These are phyloP conservation scores for Aschersonia sp. DNA, from an alignment of 2,329 filamentous ascomycete species.

Conservation along the genomic window DNA sequence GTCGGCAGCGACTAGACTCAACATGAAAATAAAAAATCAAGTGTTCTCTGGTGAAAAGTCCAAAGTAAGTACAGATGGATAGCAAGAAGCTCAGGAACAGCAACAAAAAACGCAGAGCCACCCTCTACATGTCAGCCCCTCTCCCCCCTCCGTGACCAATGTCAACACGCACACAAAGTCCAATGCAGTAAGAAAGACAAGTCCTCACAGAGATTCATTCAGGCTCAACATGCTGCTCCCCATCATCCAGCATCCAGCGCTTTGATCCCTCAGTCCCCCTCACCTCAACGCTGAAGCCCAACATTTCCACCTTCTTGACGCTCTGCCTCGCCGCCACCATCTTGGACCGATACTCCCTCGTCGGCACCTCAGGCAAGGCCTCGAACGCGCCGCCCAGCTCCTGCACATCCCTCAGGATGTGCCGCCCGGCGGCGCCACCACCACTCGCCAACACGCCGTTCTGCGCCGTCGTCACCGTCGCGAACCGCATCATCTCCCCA, in stretches of 20 bases:
- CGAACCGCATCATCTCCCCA: conserved; percentile 94
- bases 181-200: too few relatives aligned
- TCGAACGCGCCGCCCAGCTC: conserved; percentile 65
- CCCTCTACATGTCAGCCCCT: too few relatives aligned
- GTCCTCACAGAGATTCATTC: too few relatives aligned
- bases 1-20: too few relatives aligned
- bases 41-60: too few relatives aligned
- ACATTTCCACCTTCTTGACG: conserved; percentile 85
- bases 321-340: conserved; percentile 74
- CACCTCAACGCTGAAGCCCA: conserved; percentile 78
- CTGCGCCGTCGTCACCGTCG: conserved; percentile 75
- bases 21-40: too few relatives aligned
- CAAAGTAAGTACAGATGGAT: too few relatives aligned
- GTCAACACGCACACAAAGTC: too few relatives aligned
- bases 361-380: conserved; percentile 46
- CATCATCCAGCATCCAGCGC: conserved; percentile 79
- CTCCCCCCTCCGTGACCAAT: too few relatives aligned
- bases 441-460: conserved; percentile 29
- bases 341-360: conserved; percentile 57
- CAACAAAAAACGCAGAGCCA: too few relatives aligned
- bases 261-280: conserved; percentile 78
- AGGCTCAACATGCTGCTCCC: conserved; percentile 10
- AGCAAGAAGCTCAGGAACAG: too few relatives aligned
- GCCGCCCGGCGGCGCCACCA: conserved; percentile 13
- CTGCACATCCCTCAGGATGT: conserved; percentile 69